These are phyloP conservation scores for Marsdenia floribunda DNA, from an alignment of 257 asterid species.

Conservation along the genomic window DNA sequence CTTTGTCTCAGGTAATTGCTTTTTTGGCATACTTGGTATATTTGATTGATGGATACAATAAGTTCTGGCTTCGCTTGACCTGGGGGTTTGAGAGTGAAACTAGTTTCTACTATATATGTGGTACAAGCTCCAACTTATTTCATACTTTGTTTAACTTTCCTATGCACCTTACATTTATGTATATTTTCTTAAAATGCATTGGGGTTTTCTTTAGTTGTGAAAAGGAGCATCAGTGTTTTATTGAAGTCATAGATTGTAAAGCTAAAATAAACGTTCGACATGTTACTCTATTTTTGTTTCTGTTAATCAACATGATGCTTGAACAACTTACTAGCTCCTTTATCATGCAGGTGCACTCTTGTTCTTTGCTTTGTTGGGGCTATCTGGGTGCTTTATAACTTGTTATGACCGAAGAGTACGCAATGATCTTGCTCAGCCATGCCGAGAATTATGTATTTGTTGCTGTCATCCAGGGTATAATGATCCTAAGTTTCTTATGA, in stretches of 20 bases:
- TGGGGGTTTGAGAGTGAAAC: constrained; percentile 78
- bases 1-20: constrained; percentile 59
- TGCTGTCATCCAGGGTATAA: constrained; percentile 96
- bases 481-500: constrained; percentile 11
- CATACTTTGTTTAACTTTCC: neutral
- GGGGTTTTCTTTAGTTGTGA: neutral
- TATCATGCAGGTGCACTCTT: constrained; percentile 69
- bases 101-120: constrained; percentile 88
- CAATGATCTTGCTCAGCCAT: constrained; percentile 94
- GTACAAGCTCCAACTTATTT: constrained; percentile 36
- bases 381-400: constrained; percentile 92
- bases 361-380: constrained; percentile 85
- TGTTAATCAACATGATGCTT: constrained; percentile 7
- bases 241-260: neutral
- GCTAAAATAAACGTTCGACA: neutral
- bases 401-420: constrained; percentile 97
- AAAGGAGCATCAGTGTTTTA: neutral
- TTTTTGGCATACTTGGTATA: constrained; percentile 60
- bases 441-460: constrained; percentile 90
- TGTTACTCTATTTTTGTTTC: neutral
- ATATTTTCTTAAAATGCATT: neutral
- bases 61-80: constrained; percentile 67
- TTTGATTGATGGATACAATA: constrained; percentile 59
- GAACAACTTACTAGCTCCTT: neutral
- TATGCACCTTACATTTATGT: neutral